Conservation (phyloP, 495 filamentous ascomycete genomes). For the Elasticomyces elasticus region DNA sequence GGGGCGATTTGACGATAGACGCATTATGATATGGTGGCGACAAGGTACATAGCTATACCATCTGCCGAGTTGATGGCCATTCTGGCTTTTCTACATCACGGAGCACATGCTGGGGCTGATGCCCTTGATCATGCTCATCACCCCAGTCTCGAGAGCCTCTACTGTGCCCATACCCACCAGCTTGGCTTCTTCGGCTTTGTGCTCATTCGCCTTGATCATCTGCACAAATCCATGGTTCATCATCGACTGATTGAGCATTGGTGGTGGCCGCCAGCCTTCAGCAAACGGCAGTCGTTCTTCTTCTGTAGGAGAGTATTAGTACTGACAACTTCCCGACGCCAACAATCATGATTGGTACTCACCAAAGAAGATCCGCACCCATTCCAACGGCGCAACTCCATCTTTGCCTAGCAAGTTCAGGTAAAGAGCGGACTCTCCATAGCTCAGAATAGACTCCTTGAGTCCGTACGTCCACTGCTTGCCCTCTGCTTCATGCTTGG, state of each 20-base stretch:
- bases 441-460: background rate
- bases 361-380: background rate
- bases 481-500: background rate
- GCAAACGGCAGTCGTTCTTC: background rate
- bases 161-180: background rate
- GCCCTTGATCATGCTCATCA: background rate
- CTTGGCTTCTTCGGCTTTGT: background rate
- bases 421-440: background rate
- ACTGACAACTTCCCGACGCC: background rate
- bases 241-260: background rate
- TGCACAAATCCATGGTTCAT: background rate
- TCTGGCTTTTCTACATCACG: background rate
- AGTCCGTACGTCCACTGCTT: background rate
- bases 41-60: no score
- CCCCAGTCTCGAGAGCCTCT: background rate
- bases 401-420: background rate
- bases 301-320: background rate
- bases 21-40: no score
- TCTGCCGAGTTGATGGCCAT: no score
- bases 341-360: background rate
- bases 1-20: conserved; percentile 2
- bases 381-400: background rate
- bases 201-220: background rate
- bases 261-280: background rate
- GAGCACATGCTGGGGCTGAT: background rate